phyloP scores from a whole-genome alignment of 768 basidiomycete genomes.

The Russula abietina region DNA sequence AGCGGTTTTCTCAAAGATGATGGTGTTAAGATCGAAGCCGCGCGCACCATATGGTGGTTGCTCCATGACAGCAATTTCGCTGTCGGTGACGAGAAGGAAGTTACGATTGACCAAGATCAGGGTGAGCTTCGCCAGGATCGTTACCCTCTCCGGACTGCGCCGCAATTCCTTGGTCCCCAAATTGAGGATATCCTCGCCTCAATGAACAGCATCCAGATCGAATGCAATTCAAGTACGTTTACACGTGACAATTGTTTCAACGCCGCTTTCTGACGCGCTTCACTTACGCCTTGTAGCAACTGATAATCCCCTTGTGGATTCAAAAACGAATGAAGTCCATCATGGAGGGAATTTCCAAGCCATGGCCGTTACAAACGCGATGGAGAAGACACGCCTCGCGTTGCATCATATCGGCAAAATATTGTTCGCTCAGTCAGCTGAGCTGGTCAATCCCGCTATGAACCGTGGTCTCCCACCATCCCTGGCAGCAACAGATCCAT shows the following conservation, averaged over 20 bases:
- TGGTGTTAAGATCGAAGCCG: constrained; percentile 54
- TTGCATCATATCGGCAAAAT: constrained; percentile 48
- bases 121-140: constrained; percentile 78
- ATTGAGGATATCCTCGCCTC: constrained; percentile 71
- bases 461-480: constrained; percentile 80
- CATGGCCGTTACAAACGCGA: constrained; percentile 76
- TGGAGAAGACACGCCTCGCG: constrained; percentile 75
- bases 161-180: constrained; percentile 84
- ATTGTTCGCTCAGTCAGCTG: constrained; percentile 50
- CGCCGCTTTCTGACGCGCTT: background rate
- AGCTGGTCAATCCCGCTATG: constrained; percentile 74
- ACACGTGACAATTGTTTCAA: background rate
- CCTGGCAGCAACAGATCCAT: constrained; percentile 72
- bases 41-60: constrained; percentile 60
- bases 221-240: constrained; percentile 74
- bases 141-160: constrained; percentile 65
- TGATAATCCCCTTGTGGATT: constrained; percentile 80
- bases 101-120: constrained; percentile 63
- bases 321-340: constrained; percentile 57
- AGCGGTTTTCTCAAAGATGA: background rate
- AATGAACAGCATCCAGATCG: constrained; percentile 56
- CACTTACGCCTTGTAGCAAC: constrained; percentile 47
- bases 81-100: constrained; percentile 59
- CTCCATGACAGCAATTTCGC: constrained; percentile 67
- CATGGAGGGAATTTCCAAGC: constrained; percentile 91